A percentile compares a stretch with the other conserved stretches of the same genome.
Evolutionary conservation across 2,329 filamentous ascomycete genomes (phyloP).

Genomic region (Zalaria obscura): DNA sequence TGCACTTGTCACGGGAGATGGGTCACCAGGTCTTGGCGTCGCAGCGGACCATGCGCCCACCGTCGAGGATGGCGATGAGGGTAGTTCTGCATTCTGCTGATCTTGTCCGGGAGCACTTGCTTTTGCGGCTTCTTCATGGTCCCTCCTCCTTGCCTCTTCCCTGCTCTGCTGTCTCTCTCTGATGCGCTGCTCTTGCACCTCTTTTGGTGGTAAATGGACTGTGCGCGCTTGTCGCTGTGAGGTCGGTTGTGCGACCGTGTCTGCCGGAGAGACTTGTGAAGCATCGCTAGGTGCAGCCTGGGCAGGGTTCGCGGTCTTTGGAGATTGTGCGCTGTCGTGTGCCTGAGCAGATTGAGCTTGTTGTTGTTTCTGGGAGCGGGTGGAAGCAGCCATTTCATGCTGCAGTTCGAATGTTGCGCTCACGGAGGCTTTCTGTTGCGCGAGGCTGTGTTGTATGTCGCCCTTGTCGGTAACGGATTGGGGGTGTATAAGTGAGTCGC

Average conservation of each 20-base stretch:
- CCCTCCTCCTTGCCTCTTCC: slow-evolving; percentile 21
- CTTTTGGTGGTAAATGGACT: slow-evolving; percentile 35
- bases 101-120: not conserved
- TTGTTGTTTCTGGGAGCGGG: too few species aligned
- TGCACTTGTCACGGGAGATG: slow-evolving; percentile 60
- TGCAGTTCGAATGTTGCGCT: too few species aligned
- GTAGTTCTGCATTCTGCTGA: slow-evolving; percentile 4
- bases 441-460: too few species aligned
- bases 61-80: slow-evolving; percentile 48
- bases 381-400: too few species aligned
- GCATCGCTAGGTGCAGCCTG: not conserved
- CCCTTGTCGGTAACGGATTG: too few species aligned
- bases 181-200: slow-evolving; percentile 33
- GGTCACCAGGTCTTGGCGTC: slow-evolving; percentile 54
- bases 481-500: too few species aligned
- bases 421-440: too few species aligned
- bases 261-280: not conserved
- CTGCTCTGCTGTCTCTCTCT: slow-evolving; percentile 21
- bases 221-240: slow-evolving; percentile 18
- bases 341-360: not conserved
- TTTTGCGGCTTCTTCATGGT: not conserved
- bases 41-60: slow-evolving; percentile 54
- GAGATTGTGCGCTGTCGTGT: not conserved
- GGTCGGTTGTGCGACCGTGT: slow-evolving; percentile 5
- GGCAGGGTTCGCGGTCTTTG: not conserved